Percentiles rank a stretch among this genome's conserved stretches.
Evolutionary conservation across 768 basidiomycete genomes (phyloP).

Genomic region (Mycena floridula): DNA sequence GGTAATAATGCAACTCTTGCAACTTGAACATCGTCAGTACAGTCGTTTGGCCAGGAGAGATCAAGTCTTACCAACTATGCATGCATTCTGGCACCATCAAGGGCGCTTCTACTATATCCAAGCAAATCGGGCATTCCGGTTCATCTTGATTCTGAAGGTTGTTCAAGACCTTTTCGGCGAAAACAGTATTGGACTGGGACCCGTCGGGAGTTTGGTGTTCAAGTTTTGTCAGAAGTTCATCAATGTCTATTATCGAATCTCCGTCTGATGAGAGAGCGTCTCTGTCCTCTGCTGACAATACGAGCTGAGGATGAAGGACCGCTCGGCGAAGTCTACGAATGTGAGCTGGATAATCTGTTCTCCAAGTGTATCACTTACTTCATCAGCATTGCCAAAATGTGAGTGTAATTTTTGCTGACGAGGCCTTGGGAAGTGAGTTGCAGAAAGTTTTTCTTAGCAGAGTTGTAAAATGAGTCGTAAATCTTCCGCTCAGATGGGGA

Average conservation of each 20-base stretch:
- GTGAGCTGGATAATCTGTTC: background rate
- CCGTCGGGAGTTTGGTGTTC: conserved; percentile 25
- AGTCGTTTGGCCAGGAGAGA: background rate
- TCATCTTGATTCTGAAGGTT: conserved; percentile 37
- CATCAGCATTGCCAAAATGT: conserved; percentile 94
- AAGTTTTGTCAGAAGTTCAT: conserved; percentile 53
- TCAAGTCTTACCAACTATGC: conserved; percentile 59
- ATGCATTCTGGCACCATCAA: conserved; percentile 70
- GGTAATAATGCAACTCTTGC: conserved; percentile 84
- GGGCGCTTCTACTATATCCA: conserved; percentile 69
- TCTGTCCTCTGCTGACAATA: conserved; percentile 48
- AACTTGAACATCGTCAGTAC: conserved; percentile 37
- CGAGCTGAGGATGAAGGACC: conserved; percentile 85
- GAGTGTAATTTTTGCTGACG: conserved; percentile 74
- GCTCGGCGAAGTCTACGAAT: conserved; percentile 73
- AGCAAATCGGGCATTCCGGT: conserved; percentile 74
- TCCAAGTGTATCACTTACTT: conserved; percentile 47
- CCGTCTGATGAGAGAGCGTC: conserved; percentile 28
- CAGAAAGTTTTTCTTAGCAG: conserved; percentile 78
- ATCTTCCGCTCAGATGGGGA: conserved; percentile 76
- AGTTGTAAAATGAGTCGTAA: conserved; percentile 80
- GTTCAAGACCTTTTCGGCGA: conserved; percentile 62
- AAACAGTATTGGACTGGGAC: conserved; percentile 32
- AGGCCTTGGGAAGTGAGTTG: conserved; percentile 73
- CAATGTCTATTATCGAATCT: conserved; percentile 45